phyloP scores from a whole-genome alignment of 108 stramenopile genomes.

The Phaeodactylum tricornutum region DNA sequence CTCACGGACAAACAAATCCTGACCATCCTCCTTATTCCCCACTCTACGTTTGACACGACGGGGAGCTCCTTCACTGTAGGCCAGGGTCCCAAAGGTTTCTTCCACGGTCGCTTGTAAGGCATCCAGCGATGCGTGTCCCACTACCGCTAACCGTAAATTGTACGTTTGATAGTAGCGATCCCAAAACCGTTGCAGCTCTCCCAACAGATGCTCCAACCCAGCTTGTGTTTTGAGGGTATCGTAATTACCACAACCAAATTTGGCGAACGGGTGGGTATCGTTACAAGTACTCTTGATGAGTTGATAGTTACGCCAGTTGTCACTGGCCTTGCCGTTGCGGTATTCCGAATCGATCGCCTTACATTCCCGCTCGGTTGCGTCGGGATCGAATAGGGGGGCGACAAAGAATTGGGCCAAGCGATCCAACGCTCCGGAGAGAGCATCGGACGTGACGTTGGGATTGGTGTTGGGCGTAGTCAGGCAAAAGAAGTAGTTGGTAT shows the following conservation, averaged over 20 bases:
- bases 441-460: slow-evolving; percentile 31
- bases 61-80: slow-evolving; percentile 32
- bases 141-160: slow-evolving; percentile 83
- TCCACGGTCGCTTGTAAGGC: slow-evolving; percentile 66
- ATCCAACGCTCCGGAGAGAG: slow-evolving; percentile 82
- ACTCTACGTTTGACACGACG: slow-evolving; percentile 4
- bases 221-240: slow-evolving; percentile 68
- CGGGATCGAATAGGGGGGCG: slow-evolving; percentile 79
- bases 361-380: slow-evolving; percentile 86
- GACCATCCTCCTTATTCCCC: not conserved
- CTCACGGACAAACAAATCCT: slow-evolving; percentile 54
- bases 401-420: slow-evolving; percentile 94
- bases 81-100: slow-evolving; percentile 52
- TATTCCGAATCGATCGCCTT: slow-evolving; percentile 96
- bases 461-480: slow-evolving; percentile 44
- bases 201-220: slow-evolving; percentile 37
- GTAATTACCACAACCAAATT: slow-evolving; percentile 94
- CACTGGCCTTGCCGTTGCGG: slow-evolving; percentile 83
- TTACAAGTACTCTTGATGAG: slow-evolving; percentile 60
- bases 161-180: slow-evolving; percentile 76
- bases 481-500: slow-evolving; percentile 92
- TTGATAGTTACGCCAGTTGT: slow-evolving; percentile 87
- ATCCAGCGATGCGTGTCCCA: slow-evolving; percentile 76
- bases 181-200: slow-evolving; percentile 58
- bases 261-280: slow-evolving; percentile 63